Percentiles rank a stretch among this genome's conserved stretches.
Conservation (phyloP, 1,284 basidiomycete genomes). For the Microstroma glucosiphilum region DNA sequence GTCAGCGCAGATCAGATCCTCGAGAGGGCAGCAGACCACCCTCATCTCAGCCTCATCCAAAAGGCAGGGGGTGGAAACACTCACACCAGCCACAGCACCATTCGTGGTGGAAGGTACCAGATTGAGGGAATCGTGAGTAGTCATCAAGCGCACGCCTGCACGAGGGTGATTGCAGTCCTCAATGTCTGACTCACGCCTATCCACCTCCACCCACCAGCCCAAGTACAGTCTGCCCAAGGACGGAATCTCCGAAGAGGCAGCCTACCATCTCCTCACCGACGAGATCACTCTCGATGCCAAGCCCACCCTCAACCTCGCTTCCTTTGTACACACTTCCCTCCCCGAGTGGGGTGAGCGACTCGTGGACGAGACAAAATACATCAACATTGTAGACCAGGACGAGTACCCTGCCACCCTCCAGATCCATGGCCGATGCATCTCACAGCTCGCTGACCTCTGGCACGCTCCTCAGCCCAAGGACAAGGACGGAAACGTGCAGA, state of each 20-base stretch:
- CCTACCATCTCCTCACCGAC: constrained; percentile 64
- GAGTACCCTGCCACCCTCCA: constrained; percentile 65
- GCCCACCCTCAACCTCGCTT: constrained; percentile 72
- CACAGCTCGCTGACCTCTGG: constrained; percentile 88
- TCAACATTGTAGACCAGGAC: constrained; percentile 67
- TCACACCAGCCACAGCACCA: constrained; percentile 15
- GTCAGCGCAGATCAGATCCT: constrained; percentile 42
- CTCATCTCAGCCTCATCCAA: constrained; percentile 25
- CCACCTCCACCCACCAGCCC: constrained; percentile 22
- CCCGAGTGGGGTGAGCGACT: constrained; percentile 53
- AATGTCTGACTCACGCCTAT: constrained; percentile 17
- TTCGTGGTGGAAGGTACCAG: constrained; percentile 40
- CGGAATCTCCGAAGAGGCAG: constrained; percentile 52
- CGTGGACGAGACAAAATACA: constrained; percentile 61
- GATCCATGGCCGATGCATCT: constrained; percentile 56
- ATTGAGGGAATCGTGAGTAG: constrained; percentile 28
- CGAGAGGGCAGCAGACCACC: constrained; percentile 34
- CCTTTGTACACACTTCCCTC: constrained; percentile 58
- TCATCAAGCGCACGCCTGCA: too few species aligned
- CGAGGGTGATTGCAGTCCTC: too few species aligned
- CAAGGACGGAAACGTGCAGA: constrained; percentile 26
- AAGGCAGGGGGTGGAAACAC: constrained; percentile 16
- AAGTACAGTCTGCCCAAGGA: constrained; percentile 52
- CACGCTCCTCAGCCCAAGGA: constrained; percentile 58
- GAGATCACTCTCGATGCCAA: constrained; percentile 64